Base-by-base conservation (phyloP, 768 basidiomycete species). In the Guyanaporus albipodus region DNA sequence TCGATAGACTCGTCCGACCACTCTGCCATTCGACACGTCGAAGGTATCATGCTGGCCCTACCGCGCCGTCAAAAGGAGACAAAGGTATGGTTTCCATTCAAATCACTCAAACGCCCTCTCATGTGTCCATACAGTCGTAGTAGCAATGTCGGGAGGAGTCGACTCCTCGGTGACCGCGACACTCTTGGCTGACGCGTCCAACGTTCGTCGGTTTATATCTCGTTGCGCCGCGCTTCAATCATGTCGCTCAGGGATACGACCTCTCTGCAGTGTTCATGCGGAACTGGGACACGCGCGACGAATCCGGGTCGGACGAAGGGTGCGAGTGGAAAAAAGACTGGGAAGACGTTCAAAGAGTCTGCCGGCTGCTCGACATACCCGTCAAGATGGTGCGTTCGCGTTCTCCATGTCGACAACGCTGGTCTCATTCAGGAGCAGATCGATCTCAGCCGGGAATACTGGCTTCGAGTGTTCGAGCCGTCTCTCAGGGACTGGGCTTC, bases 311-410 rank as follows among this genome's bases (percentile, higher is more conserved):
- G 0, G 87, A 87, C 59, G 74, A 72, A n/a, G 87, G 88, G 4
- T 98, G 94, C 56, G 90, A 93, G 64, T 98, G 94, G 94, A 86
- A 97, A 67, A 85, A 82, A 49, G 94, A 97, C 58, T 96, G 88
- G 87, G 80, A 86, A 50, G 91, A 95, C 62, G 94, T 96, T 2
- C 84, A 84, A 57, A 70, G 72, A 15, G 88, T 96, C 11, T 92
- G 91, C 60, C 76, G 69, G 41, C 70, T 77, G 55, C 75, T 86
- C 19, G 87, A 78, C 46, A 77, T 92, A 29, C 82, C 87, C n/a
- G 83, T 82, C 54, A 67, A 73, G 55, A 73, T 92, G 78, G 91
- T 91, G 19, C 29, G 52, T 37, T 5, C 17, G 7, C 28, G 12
- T 17, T 17, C 31, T 35, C 27, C 17, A 17, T 28, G 26, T 9